Evolutionary conservation across 2,329 filamentous ascomycete species (phyloP), one percentile per base, ranked within the genome.

Genomic region (Raffaelea arxii): DNA sequence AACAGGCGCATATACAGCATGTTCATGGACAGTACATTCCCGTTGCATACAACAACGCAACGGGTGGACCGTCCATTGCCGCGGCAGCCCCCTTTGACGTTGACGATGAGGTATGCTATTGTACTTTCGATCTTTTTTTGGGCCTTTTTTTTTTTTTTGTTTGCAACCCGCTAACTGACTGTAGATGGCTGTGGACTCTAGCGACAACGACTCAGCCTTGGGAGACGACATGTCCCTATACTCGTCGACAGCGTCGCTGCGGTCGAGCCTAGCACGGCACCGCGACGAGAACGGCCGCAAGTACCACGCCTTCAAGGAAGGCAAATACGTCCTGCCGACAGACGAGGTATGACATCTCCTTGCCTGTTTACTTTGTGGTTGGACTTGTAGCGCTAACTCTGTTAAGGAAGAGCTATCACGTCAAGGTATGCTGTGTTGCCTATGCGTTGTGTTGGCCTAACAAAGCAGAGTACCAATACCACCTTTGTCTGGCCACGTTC

Each of bases 401-500:
- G 3, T 4, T 25, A n/a, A 50, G 57, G 60, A 65, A 48, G 62
- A 65, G 46, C 58, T 67, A 24, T 62, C 64, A 23, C 55, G 59
- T 12, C 59, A 62, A 47, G 57, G 58, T 59, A 41, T 22, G 52
- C 27, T 23, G 10, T 37, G 2, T 23, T 19, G 6, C 19, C 37
- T 16, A 25, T 9, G 12, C 10, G 12, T 24, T 11, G 22, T 32
- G n/a, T n/a, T n/a, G n/a, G n/a, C n/a, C n/a, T n/a, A n/a, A n/a
- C n/a, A n/a, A n/a, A n/a, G n/a, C 27, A 59, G 59, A 59, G 38
- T 60, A 63, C 44, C 61, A 65, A 44, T 66, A 68, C 45, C 53
- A 59, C 21, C 47, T 61, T 22, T 67, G 69, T 48, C 62, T 63
- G 5, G 55, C 70, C 48, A 67, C 66, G 0, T 68, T 70, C 46